Evolutionary conservation across 2,329 filamentous ascomycete species (phyloP).

Genomic region (Dendrostoma leiphaemia): DNA sequence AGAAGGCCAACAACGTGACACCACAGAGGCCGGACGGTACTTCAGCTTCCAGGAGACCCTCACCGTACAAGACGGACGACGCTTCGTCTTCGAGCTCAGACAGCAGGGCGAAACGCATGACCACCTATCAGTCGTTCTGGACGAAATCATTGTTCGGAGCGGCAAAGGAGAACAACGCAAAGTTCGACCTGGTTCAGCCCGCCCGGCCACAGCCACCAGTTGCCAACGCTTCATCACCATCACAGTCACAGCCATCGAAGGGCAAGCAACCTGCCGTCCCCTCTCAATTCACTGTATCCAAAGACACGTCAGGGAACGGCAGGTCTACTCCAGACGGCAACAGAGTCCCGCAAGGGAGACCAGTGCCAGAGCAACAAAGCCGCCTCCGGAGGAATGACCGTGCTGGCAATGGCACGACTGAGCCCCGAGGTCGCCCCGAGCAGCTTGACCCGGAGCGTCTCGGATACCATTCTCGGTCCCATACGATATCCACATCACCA

Average conservation of each 20-base stretch:
- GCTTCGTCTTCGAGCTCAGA: background rate
- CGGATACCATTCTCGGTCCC: background rate
- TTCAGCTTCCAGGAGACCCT: background rate
- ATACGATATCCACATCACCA: background rate
- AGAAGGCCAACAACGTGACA: background rate
- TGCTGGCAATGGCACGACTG: background rate
- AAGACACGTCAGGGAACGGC: background rate
- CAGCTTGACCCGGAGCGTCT: background rate
- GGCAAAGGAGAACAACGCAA: background rate
- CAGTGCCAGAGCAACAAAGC: background rate
- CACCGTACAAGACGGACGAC: background rate
- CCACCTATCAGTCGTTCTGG: background rate
- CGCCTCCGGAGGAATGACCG: background rate
- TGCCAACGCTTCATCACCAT: background rate
- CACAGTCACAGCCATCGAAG: background rate
- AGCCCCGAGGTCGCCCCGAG: background rate
- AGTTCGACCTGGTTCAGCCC: background rate
- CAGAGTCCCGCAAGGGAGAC: background rate
- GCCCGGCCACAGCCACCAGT: background rate
- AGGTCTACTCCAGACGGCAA: background rate
- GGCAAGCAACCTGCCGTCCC: background rate
- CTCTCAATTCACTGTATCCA: background rate
- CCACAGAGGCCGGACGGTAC: background rate
- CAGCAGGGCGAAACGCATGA: background rate
- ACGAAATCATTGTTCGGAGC: background rate